Evolutionary conservation across 805 yeast genomes (phyloP).

Genomic region (Yamadazyma insecticola): DNA sequence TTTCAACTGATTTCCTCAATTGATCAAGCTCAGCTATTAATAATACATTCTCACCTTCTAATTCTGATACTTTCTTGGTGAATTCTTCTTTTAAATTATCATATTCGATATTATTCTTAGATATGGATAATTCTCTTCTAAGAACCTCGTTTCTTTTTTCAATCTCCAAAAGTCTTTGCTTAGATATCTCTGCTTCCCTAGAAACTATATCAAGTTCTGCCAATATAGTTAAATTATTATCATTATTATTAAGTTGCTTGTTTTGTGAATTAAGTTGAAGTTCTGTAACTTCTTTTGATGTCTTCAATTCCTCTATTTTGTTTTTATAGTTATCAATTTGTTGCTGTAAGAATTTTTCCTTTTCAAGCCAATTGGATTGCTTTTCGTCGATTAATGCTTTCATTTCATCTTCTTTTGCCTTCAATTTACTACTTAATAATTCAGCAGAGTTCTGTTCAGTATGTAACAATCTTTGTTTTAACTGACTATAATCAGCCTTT

Average conservation of each 20-base stretch:
- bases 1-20: slow-evolving; percentile 29
- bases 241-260: slow-evolving; percentile 33
- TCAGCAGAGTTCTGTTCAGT: slow-evolving; percentile 60
- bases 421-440: slow-evolving; percentile 47
- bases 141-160: slow-evolving; percentile 76
- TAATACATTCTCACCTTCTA: slow-evolving; percentile 67
- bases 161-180: slow-evolving; percentile 61
- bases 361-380: slow-evolving; percentile 60
- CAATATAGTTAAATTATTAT: slow-evolving; percentile 22
- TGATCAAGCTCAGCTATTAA: slow-evolving; percentile 56
- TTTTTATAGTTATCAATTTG: slow-evolving; percentile 50
- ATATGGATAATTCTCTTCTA: slow-evolving; percentile 56
- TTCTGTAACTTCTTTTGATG: slow-evolving; percentile 60
- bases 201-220: slow-evolving; percentile 63
- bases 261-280: slow-evolving; percentile 50
- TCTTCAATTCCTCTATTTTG: slow-evolving; percentile 60
- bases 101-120: slow-evolving; percentile 45
- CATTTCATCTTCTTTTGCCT: slow-evolving; percentile 72
- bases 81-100: slow-evolving; percentile 36
- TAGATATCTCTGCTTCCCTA: slow-evolving; percentile 70
- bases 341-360: slow-evolving; percentile 48
- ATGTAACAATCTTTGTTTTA: slow-evolving; percentile 58
- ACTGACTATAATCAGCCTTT: slow-evolving; percentile 73
- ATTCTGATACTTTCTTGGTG: slow-evolving; percentile 45
- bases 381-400: slow-evolving; percentile 67